Evolutionary conservation across 345 rosid species (phyloP).

Genomic region (Carallia brachiata): DNA sequence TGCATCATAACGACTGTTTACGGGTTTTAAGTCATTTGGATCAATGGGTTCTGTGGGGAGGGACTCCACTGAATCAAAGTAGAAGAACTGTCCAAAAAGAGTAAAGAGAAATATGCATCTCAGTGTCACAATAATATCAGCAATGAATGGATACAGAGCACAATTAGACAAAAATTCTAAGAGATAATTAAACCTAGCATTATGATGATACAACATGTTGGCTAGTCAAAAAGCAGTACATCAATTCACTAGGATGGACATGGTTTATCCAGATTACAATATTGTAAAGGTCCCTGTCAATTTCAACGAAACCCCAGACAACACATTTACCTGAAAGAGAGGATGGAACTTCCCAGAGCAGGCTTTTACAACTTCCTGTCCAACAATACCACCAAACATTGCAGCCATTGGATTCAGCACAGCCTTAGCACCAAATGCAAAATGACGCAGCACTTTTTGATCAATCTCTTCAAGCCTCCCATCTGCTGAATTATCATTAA

Average conservation of each 20-base stretch:
- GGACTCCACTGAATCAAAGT: conserved; percentile 93
- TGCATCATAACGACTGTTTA: conserved; percentile 88
- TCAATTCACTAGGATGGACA: too few species aligned
- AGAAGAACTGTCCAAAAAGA: conserved; percentile 62
- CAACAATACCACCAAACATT: conserved; percentile 98
- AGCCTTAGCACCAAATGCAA: conserved; percentile 94
- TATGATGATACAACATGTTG: too few species aligned
- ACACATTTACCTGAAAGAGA: conserved; percentile 60
- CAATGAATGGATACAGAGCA: not conserved
- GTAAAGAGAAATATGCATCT: not conserved
- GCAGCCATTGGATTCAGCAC: conserved; percentile 99
- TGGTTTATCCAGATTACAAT: too few species aligned
- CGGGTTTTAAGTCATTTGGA: conserved; percentile 59
- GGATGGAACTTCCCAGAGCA: conserved; percentile 99
- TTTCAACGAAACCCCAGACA: too few species aligned
- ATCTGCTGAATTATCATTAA: conserved; percentile 67
- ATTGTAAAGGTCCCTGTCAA: too few species aligned
- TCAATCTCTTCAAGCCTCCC: conserved; percentile 64
- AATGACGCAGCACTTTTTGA: conserved; percentile 69
- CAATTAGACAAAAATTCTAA: too few species aligned
- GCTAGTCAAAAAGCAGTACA: too few species aligned
- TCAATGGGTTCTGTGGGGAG: conserved; percentile 74
- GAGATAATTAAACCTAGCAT: too few species aligned
- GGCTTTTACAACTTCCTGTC: conserved; percentile 97
- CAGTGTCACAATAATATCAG: not conserved